Evolutionary conservation across 177 flowering plant genomes (phyloP), one percentile per base, ranked within the genome.

Genomic region (Vitis hybrid): DNA sequence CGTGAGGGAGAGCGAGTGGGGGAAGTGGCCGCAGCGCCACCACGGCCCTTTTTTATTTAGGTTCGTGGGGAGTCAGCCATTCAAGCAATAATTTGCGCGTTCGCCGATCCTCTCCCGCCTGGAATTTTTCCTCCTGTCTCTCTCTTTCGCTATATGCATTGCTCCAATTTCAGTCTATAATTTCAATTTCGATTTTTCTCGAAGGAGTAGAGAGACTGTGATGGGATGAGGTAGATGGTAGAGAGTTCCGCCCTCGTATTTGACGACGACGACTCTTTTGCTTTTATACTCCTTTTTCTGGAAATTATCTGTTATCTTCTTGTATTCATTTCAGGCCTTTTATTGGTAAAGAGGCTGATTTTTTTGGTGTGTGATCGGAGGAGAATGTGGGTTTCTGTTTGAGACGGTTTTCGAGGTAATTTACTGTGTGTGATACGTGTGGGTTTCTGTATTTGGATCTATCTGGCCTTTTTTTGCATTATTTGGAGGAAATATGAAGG

Each of bases 31-130:
- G 21, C 50, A n/a, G 68, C 59, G 52, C 27, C 68, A 11, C 52
- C 16, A 3, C 32, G 32, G 51, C 54, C 21, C 11, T 58, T 50
- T 2, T 51, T 7, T 40, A 18, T 2, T 3, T 2, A 16, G 51
- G 51, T 60, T 51, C 8, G 6, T 16, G 54, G 27, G 27, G 46
- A 30, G 14, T 18, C 52, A 51, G 65, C 14, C 64, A 64, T 56
- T 64, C 63, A 56, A 13, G 74, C 74, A 72, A 64, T 65, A 58
- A 72, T 56, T 59, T 56, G 52, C 65, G 74, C 64, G 24, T 59
- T 32, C 60, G 48, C 12, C 67, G 35, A 51, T 60, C n/a, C n/a
- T 15, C 40, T 49, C 18, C 32, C 12, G 11, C 18, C 48, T 66
- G 60, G 24, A 1, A 11, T 30, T 21, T 30, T n/a, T 52, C 1